Evolutionary conservation across 202 grass and related monocot genomes (phyloP).

Genomic region (Musa balbisiana): DNA sequence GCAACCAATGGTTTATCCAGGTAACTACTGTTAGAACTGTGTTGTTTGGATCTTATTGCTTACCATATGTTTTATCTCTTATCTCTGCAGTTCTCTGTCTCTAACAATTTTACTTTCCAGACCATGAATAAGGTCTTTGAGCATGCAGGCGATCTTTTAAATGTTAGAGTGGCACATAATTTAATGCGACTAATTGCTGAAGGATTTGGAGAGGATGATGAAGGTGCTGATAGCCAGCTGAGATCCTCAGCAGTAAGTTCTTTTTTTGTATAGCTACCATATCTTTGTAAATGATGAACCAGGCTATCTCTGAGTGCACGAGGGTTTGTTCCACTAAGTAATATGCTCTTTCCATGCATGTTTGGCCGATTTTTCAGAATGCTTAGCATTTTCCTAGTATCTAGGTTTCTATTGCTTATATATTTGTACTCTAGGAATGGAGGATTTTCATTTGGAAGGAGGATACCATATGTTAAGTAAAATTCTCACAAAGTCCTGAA

Average conservation of each 20-base stretch:
- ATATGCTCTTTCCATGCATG: background rate
- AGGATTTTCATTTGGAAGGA: background rate
- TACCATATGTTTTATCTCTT: background rate
- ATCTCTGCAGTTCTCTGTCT: slow-evolving; percentile 5
- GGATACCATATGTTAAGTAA: background rate
- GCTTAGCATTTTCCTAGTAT: background rate
- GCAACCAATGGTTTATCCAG: slow-evolving; percentile 99
- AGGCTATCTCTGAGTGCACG: background rate
- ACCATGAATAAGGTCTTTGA: slow-evolving; percentile 99
- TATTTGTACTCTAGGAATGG: background rate
- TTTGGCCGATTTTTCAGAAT: background rate
- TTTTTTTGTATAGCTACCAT: background rate
- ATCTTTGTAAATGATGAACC: background rate
- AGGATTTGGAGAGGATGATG: slow-evolving; percentile 97
- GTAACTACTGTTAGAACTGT: slow-evolving; percentile 28
- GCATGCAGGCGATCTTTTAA: slow-evolving; percentile 98
- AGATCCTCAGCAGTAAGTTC: slow-evolving; percentile 97
- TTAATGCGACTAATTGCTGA: slow-evolving; percentile 97
- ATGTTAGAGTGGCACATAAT: slow-evolving; percentile 93
- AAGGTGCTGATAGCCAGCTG: slow-evolving; percentile 90
- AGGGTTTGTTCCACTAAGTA: background rate
- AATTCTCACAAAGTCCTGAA: background rate
- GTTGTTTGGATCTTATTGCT: slow-evolving; percentile 7
- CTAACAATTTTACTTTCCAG: slow-evolving; percentile 40
- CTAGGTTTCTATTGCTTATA: background rate